A percentile compares a stretch with the other conserved stretches of the same genome.
These are phyloP conservation scores for Dictyostelium capitatum DNA, from an alignment of 78 protist species.

Conservation along the genomic window DNA sequence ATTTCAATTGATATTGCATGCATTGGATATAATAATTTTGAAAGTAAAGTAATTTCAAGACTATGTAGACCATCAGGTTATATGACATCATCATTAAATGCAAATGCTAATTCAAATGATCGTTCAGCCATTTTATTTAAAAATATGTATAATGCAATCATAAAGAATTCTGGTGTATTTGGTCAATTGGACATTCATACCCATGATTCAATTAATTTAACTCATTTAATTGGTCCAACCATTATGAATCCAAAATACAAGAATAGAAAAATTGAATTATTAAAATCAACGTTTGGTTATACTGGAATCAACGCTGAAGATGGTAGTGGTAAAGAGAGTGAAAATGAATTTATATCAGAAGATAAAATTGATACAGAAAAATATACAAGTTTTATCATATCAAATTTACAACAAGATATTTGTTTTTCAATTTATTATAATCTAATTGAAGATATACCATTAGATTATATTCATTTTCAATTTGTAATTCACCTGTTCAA, in stretches of 20 bases:
- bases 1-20: constrained; percentile 13
- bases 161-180: constrained; percentile 23
- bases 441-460: constrained; percentile 38
- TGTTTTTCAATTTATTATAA: constrained; percentile 34
- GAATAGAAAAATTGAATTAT: neutral
- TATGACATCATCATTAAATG: constrained; percentile 19
- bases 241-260: neutral
- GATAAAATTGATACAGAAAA: constrained; percentile 3
- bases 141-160: constrained; percentile 57
- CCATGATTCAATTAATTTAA: constrained; percentile 33
- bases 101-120: neutral
- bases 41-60: neutral
- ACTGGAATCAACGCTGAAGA: neutral
- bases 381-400: constrained; percentile 28
- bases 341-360: neutral
- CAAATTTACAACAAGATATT: constrained; percentile 54
- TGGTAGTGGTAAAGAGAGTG: neutral
- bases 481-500: constrained; percentile 38
- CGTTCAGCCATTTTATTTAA: constrained; percentile 4
- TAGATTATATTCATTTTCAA: constrained; percentile 36
- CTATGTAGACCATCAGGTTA: constrained; percentile 20
- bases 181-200: constrained; percentile 37
- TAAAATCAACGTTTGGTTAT: neutral
- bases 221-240: constrained; percentile 73
- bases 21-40: constrained; percentile 42